Conservation (phyloP, 1,139 yeast genomes). For the Protomyces gravidus region DNA sequence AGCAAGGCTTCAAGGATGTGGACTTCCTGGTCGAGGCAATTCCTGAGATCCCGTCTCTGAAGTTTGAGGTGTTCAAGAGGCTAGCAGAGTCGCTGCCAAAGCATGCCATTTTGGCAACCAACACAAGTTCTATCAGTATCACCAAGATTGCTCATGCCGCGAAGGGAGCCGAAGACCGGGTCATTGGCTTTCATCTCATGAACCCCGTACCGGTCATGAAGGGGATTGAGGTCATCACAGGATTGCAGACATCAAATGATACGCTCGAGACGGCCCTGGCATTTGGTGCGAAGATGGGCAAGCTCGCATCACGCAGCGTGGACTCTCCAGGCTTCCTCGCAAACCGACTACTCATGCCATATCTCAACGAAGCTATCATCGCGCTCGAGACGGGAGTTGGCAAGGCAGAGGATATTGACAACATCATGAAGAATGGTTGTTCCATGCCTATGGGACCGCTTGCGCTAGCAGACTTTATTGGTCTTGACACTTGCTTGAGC, state of each 20-base stretch:
- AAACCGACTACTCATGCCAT: conserved; percentile 46
- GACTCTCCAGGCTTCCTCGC: conserved; percentile 48
- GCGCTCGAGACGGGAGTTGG: conserved; percentile 47
- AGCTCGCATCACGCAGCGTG: conserved; percentile 42
- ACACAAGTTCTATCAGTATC: conserved; percentile 47
- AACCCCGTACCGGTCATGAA: conserved; percentile 49
- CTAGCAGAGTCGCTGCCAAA: conserved; percentile 40
- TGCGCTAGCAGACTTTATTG: conserved; percentile 47
- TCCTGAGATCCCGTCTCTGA: conserved; percentile 45
- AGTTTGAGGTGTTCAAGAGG: conserved; percentile 41
- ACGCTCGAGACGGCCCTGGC: conserved; percentile 41
- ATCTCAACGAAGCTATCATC: conserved; percentile 46
- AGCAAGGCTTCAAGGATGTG: conserved; percentile 35
- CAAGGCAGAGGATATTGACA: conserved; percentile 45
- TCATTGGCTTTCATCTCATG: conserved; percentile 47
- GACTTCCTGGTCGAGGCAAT: conserved; percentile 48
- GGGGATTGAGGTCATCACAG: conserved; percentile 47
- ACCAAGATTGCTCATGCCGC: conserved; percentile 46
- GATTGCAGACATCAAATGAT: conserved; percentile 44
- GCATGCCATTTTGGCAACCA: conserved; percentile 45
- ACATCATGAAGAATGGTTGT: conserved; percentile 47
- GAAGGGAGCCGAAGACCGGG: conserved; percentile 44
- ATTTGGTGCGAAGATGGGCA: conserved; percentile 42
- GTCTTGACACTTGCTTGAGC: conserved; percentile 46
- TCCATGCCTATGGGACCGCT: conserved; percentile 51